Base-by-base conservation (phyloP, 805 yeast species). In the Monosporozyma solicola region DNA sequence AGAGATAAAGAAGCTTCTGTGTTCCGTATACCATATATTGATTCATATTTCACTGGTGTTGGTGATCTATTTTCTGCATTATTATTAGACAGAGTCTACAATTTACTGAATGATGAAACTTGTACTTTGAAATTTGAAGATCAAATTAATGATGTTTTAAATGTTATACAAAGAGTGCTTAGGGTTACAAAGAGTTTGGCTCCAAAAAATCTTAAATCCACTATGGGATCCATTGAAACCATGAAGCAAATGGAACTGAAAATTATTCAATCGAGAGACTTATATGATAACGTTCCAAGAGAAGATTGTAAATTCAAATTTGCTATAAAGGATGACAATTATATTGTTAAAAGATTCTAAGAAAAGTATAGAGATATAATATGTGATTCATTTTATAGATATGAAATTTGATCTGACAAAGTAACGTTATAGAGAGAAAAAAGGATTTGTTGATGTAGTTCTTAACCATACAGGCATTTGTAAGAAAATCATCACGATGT, bases 41-140 rank as follows among this genome's bases (percentile, higher is more conserved):
- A 84, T 52, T 83, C 92, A 5, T 89, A 92, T 66, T 92, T 91
- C 70, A 88, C 97, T 0, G 98, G 98, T 1, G 96, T 94, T 0
- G 98, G 98, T 6, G 98, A 91, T 62, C 69, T 91, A 44, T 91
- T 92, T 61, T 84, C 96, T 0, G 92, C 96, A 0, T 67, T 91
- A 41, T 66, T 90, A 33, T 60, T 87, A 5, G 95, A 85, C 66
- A 77, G 87, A 58, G 71, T 83, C 31, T 72, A 68, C 59, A 65
- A 65, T 43, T 57, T 59, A n/a, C 46, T 59, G n/a, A 29, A 37
- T 44, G 47, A 29, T 11, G 24, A 46, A n/a, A 46, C 41, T 7
- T n/a, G 20, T 15, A 44, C 11, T 15, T 29, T 55, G 16, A 43
- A 55, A 31, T 57, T 63, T 47, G 61, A 52, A 5, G 57, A 57